Percentiles rank a stretch among this genome's conserved stretches.
These are phyloP conservation scores for Scorias spongiosa DNA, from an alignment of 2,329 filamentous ascomycete species.

Conservation along the genomic window DNA sequence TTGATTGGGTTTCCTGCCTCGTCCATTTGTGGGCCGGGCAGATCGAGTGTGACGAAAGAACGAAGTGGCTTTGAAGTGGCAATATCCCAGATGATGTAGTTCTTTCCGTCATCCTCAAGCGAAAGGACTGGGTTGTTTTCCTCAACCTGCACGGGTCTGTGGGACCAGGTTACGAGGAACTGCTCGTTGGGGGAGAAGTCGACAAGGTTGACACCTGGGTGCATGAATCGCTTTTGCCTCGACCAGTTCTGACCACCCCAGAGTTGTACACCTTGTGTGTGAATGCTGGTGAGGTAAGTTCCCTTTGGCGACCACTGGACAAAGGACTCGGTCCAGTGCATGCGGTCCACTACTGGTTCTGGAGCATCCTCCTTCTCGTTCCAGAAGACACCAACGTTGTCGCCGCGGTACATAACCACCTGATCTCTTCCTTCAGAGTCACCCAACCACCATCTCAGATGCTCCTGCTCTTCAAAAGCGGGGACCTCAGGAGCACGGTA, in stretches of 20 bases:
- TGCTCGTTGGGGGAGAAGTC: slow-evolving; percentile 90
- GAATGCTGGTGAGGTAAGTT: slow-evolving; percentile 86
- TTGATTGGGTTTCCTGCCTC: slow-evolving; percentile 53
- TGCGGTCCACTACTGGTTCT: slow-evolving; percentile 77
- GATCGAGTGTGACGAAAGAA: slow-evolving; percentile 82
- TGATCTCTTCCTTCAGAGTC: slow-evolving; percentile 85
- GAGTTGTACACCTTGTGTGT: slow-evolving; percentile 89
- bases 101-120: slow-evolving; percentile 91
- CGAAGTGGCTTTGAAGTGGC: slow-evolving; percentile 77
- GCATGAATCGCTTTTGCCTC: slow-evolving; percentile 81
- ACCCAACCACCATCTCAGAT: slow-evolving; percentile 82
- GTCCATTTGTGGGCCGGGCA: slow-evolving; percentile 46
- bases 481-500: slow-evolving; percentile 72
- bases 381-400: slow-evolving; percentile 91
- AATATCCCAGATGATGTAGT: slow-evolving; percentile 98
- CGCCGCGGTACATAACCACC: slow-evolving; percentile 84
- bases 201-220: slow-evolving; percentile 88
- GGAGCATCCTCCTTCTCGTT: slow-evolving; percentile 90
- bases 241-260: slow-evolving; percentile 89
- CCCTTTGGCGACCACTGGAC: slow-evolving; percentile 95
- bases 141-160: slow-evolving; percentile 79
- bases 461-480: slow-evolving; percentile 81
- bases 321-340: slow-evolving; percentile 96
- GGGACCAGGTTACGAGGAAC: slow-evolving; percentile 94
- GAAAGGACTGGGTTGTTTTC: slow-evolving; percentile 65